Evolutionary conservation across 148 eudicot genomes (phyloP), one percentile per base, ranked within the genome.

Genomic region (Chenopodium formosanum): DNA sequence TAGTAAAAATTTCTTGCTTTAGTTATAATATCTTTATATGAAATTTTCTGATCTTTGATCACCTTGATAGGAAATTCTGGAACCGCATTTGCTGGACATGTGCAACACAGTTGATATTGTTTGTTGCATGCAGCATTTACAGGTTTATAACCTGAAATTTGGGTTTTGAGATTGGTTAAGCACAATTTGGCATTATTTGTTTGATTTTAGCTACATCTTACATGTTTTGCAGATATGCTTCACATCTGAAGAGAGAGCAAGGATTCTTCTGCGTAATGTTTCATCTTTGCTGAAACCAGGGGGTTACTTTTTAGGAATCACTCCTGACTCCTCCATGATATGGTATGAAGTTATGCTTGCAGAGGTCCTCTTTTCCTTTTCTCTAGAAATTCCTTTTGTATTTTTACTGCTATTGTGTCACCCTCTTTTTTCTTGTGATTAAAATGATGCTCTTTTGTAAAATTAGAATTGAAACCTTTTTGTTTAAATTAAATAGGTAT

Each of bases 291-390:
- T 97, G 64, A 97, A 92, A 86, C 99, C 99, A 4, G 99, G 99
- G 70, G 98, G 99, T 84, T 97, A 92, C 86, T 94, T 97, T 87
- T 71, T 97, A 71, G 99, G 99, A 83, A 91, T 97, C 81, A 92
- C 97, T 82, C 98, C 97, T 8, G 99, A 97, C 87, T 97, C 99
- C 53, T 97, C 99, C 88, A 97, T 94, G 70, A 90, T 97, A 90
- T 97, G 99, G 99, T 97, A 92, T 83, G 97, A 46, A 62, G 62
- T 85, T 76, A 52, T 75, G 31, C 69, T 79, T 71, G 40, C 58
- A 20, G 67, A 72, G 77, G 56, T 63, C 78, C 40, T 62, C 46
- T 66, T 40, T 44, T 60, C 81, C 63, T 69, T 80, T 50, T 63
- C 31, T 60, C 29, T 78, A 27, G 58, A 50, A 53, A 29, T 13